Conservation (phyloP, 768 basidiomycete genomes). For the Leccinum fibrillosum region DNA sequence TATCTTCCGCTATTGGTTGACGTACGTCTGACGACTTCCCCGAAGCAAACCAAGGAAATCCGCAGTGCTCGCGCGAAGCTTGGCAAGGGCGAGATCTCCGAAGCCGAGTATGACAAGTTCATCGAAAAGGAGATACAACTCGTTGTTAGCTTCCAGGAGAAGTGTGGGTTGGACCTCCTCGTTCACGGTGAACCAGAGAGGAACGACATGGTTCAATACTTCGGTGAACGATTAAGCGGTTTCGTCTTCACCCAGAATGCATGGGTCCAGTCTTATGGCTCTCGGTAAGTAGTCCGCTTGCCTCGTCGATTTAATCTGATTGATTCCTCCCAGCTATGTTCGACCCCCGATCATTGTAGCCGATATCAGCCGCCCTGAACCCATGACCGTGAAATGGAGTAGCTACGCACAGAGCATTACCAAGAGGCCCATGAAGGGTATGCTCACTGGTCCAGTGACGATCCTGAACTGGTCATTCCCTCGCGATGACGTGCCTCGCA, state of each 20-base stretch:
- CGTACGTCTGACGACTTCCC: constrained; percentile 10
- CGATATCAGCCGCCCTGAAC: constrained; percentile 86
- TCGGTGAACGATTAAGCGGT: constrained; percentile 91
- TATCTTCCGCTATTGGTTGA: neutral
- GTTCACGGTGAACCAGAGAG: constrained; percentile 99
- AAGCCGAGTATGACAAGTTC: constrained; percentile 90
- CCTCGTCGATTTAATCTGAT: constrained; percentile 9
- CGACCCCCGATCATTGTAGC: constrained; percentile 98
- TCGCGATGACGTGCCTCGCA: constrained; percentile 93
- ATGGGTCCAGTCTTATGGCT: constrained; percentile 99
- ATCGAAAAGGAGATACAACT: constrained; percentile 96
- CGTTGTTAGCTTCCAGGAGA: constrained; percentile 97
- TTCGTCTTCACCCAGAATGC: constrained; percentile 98
- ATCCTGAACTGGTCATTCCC: constrained; percentile 99
- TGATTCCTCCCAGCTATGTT: constrained; percentile 62
- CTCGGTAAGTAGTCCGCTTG: constrained; percentile 56
- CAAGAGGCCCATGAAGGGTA: constrained; percentile 96
- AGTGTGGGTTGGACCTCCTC: constrained; percentile 90
- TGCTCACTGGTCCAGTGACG: constrained; percentile 97
- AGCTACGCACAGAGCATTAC: constrained; percentile 95
- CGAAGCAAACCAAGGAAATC: constrained; percentile 97
- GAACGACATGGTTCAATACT: constrained; percentile 99
- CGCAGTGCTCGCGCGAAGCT: constrained; percentile 95
- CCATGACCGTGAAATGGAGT: constrained; percentile 98
- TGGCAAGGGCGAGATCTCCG: constrained; percentile 84